Percentiles rank a stretch among this genome's conserved stretches.
These are phyloP conservation scores for Microascus cirrosus DNA, from an alignment of 2,329 filamentous ascomycete species.

Conservation along the genomic window DNA sequence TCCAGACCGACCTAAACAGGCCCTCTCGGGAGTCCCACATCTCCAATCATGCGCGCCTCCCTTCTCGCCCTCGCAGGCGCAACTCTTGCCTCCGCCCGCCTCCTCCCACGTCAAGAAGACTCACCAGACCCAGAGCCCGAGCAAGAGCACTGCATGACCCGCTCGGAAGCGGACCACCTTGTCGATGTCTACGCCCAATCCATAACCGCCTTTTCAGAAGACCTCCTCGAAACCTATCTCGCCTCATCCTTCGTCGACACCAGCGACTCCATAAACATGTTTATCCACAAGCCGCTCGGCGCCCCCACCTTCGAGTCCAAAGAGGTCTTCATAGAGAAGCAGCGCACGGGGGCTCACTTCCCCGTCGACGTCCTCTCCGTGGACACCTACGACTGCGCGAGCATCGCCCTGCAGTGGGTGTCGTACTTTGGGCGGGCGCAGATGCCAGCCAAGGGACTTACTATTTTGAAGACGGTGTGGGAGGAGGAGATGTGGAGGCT, in stretches of 20 bases:
- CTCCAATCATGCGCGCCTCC: not conserved
- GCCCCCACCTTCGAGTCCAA: conserved; percentile 18
- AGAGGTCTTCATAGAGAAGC: conserved; percentile 18
- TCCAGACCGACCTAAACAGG: no score
- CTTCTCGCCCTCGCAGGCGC: conserved; percentile 5
- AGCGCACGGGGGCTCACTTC: conserved; percentile 15
- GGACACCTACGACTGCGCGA: conserved; percentile 17
- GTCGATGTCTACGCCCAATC: conserved; percentile 16
- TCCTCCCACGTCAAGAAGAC: not conserved
- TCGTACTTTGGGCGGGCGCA: conserved; percentile 18
- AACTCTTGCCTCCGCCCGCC: not conserved
- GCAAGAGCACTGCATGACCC: conserved; percentile 10
- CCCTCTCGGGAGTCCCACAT: not conserved
- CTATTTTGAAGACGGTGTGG: conserved; percentile 16
- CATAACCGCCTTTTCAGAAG: conserved; percentile 17
- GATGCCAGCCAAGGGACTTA: conserved; percentile 17
- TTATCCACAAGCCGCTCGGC: conserved; percentile 17
- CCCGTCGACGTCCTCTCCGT: conserved; percentile 16
- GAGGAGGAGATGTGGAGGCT: conserved; percentile 17
- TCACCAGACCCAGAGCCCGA: not conserved
- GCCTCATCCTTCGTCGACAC: conserved; percentile 16
- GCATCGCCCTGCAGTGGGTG: conserved; percentile 17
- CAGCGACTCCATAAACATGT: conserved; percentile 21
- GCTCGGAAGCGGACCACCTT: conserved; percentile 13
- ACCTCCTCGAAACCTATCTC: conserved; percentile 16